Base-by-base conservation (phyloP, 192 early-diverging fungal species). In the Coemansia sp. region DNA sequence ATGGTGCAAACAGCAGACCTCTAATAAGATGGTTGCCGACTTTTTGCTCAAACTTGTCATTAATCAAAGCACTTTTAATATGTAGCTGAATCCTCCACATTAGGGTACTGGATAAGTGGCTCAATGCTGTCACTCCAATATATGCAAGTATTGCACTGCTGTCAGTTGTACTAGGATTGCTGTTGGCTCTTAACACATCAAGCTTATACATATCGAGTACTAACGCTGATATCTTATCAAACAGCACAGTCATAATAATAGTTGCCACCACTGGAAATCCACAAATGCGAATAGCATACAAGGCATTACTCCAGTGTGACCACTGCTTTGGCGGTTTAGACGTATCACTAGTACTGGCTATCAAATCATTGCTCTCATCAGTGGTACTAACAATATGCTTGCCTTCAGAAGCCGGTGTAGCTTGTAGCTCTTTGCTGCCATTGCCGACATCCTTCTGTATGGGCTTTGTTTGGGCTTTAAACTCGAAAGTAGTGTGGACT, bases 231-330 rank as follows among this genome's bases (percentile, higher is more conserved):
- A 69, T 31, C 22, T 52, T 40, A 20, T 61, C 38, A 46, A 60
- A n/a, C 34, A 44, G 1, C 15, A 27, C 27, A 3, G 67, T 33
- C 3, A 60, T 8, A 10, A 46, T 1, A 29, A 62, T 33, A 1
- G 41, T 24, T n/a, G 13, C 15, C 36, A 69, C 0, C 1, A 50
- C 16, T 15, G 39, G 12, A 15, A 61, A 12, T 15, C 67, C 57
- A 46, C 20, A 46, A n/a, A 46, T 34, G 55, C 24, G 60, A 82
- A 78, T 16, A 39, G 34, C 55, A 20, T 78, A 85, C 86, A 85
- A 86, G 33, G 71, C 55, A 3, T 82, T 82, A 33, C 88, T 72
- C 88, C 88, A 90, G n/a, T 40, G 24, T 2, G 66, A 22, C 66
- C 52, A 50, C 47, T 50, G 47, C 20, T 50, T 50, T 50, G 2